Evolutionary conservation across 495 filamentous ascomycete species (phyloP).

Genomic region (Neurospora sp.): DNA sequence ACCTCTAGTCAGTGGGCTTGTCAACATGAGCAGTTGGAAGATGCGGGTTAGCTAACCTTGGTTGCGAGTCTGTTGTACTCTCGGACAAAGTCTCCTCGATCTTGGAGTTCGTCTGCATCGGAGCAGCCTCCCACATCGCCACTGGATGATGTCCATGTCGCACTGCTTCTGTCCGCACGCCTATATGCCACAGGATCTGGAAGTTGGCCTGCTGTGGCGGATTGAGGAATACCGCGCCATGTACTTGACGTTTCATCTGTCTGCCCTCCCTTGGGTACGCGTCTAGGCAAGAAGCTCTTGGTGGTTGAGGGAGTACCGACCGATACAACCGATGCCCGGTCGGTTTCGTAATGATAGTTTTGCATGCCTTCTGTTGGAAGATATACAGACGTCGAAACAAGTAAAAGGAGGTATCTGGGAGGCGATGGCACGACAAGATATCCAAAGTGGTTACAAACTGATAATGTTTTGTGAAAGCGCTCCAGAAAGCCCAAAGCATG

Average conservation of each 20-base stretch:
- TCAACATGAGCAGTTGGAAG: background rate
- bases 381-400: background rate
- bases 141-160: constrained; percentile 38
- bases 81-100: constrained; percentile 31
- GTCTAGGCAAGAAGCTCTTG: constrained; percentile 5
- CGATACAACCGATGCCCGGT: constrained; percentile 4
- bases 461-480: background rate
- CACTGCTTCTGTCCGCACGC: constrained; percentile 22
- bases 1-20: constrained; percentile 3
- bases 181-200: constrained; percentile 5
- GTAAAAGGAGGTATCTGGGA: background rate
- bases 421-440: background rate
- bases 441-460: background rate
- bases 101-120: constrained; percentile 33
- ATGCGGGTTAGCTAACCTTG: constrained; percentile 23
- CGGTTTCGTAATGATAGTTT: constrained; percentile 8
- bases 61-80: constrained; percentile 48
- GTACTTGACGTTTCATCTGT: background rate
- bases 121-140: constrained; percentile 20
- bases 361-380: background rate
- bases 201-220: constrained; percentile 15
- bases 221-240: constrained; percentile 4
- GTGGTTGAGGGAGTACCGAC: constrained; percentile 7
- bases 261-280: background rate
- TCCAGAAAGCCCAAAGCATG: background rate